Evolutionary conservation across 768 basidiomycete species (phyloP).

Genomic region (Wakefieldia striispora): DNA sequence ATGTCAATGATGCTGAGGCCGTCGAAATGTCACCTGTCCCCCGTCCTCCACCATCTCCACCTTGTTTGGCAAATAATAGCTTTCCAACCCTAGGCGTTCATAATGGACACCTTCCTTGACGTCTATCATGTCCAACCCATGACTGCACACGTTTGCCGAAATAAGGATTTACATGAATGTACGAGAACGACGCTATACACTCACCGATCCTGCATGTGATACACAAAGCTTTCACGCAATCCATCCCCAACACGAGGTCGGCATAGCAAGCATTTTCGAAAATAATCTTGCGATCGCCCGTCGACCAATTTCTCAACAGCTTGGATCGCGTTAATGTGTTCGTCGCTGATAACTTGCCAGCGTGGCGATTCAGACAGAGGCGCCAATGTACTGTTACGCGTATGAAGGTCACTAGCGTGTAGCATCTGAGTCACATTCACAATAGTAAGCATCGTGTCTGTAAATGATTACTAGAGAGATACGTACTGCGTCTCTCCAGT

Average conservation of each 20-base stretch:
- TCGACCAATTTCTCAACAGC: neutral
- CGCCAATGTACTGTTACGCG: too few species aligned
- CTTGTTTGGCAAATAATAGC: neutral
- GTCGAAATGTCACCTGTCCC: neutral
- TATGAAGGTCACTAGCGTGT: neutral
- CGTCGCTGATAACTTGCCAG: constrained; percentile 1
- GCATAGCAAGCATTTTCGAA: neutral
- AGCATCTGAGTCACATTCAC: neutral
- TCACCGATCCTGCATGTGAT: too few species aligned
- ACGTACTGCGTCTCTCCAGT: constrained; percentile 3
- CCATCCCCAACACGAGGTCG: neutral
- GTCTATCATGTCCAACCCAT: neutral
- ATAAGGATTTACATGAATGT: too few species aligned
- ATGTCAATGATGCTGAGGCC: too few species aligned
- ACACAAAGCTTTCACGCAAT: neutral
- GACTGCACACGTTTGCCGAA: neutral
- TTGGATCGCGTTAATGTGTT: neutral
- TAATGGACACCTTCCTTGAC: neutral
- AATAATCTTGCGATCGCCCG: too few species aligned
- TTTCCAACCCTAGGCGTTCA: neutral
- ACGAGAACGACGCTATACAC: too few species aligned
- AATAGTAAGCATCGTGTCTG: neutral
- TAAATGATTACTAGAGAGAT: neutral
- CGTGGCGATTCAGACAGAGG: neutral
- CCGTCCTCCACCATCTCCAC: neutral